Evolutionary conservation across 78 protist species (phyloP).

Genomic region (Dictyostelium citrinum): DNA sequence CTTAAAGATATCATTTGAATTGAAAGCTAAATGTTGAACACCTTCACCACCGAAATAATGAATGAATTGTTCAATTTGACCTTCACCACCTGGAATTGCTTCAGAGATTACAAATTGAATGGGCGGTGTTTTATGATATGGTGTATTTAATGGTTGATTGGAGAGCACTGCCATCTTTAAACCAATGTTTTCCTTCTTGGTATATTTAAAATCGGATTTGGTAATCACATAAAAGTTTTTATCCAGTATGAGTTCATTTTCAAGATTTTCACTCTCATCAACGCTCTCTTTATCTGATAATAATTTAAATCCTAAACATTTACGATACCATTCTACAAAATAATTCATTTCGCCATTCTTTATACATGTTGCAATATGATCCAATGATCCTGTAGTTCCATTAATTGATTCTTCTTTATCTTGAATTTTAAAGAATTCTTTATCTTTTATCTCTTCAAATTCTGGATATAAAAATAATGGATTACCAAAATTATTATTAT

Average conservation of each 20-base stretch:
- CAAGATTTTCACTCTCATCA: background rate
- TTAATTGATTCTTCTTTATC: background rate
- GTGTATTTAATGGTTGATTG: slow-evolving; percentile 13
- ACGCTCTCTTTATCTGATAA: background rate
- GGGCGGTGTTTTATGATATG: background rate
- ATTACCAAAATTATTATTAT: background rate
- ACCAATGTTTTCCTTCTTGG: slow-evolving; percentile 43
- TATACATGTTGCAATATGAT: slow-evolving; percentile 62
- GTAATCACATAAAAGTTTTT: slow-evolving; percentile 11
- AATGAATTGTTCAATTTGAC: slow-evolving; percentile 67
- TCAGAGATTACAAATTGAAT: slow-evolving; percentile 55
- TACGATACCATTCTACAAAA: slow-evolving; percentile 37
- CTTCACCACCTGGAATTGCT: slow-evolving; percentile 37
- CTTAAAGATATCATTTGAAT: slow-evolving; percentile 17
- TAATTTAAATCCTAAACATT: slow-evolving; percentile 13
- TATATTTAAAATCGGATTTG: slow-evolving; percentile 30
- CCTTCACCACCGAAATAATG: slow-evolving; percentile 47
- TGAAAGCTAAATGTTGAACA: slow-evolving; percentile 61
- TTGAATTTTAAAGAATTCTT: background rate
- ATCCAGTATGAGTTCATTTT: slow-evolving; percentile 12
- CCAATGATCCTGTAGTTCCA: background rate
- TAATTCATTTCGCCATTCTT: slow-evolving; percentile 1
- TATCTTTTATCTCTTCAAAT: background rate
- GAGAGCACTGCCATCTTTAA: slow-evolving; percentile 59
- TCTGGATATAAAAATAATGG: slow-evolving; percentile 18